Percentiles rank a stretch among this genome's conserved stretches.
Conservation (phyloP, 306 rosid genomes). For the Neltuma alba region DNA sequence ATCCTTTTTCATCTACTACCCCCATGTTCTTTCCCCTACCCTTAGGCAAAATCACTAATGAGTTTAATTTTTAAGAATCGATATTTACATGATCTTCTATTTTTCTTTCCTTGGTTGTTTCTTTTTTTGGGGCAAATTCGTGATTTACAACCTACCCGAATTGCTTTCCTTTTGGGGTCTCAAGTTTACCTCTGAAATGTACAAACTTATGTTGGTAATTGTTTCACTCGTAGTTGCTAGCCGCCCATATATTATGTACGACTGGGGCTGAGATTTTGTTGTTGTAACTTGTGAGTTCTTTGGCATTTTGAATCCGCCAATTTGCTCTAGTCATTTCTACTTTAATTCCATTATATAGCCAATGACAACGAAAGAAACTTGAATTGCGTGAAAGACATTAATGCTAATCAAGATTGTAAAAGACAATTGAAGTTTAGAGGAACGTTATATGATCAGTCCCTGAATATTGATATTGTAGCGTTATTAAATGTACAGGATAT, state of each 20-base stretch:
- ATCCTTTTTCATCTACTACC: not conserved
- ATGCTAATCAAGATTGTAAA: not conserved
- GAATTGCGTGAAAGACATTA: not conserved
- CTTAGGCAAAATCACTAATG: not conserved
- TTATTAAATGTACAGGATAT: slow-evolving; percentile 10
- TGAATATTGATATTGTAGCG: slow-evolving; percentile 19
- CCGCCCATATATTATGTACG: not conserved
- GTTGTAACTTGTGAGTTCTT: not conserved
- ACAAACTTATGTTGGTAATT: not conserved
- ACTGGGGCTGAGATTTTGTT: not conserved
- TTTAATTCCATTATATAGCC: not conserved
- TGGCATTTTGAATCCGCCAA: not conserved
- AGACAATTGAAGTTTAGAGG: slow-evolving; percentile 16
- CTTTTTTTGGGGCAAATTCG: not conserved
- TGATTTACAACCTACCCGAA: not conserved
- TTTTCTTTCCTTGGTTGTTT: not conserved
- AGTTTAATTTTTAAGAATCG: not conserved
- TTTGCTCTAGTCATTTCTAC: not conserved
- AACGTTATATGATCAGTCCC: not conserved
- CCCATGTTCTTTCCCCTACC: not conserved
- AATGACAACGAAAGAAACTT: not conserved
- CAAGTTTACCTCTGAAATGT: not conserved
- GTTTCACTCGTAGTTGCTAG: not conserved
- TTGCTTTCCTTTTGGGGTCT: not conserved
- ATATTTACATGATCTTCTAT: not conserved